Conservation (phyloP, 176 grass and related monocot species). For the Secale cereale region DNA sequence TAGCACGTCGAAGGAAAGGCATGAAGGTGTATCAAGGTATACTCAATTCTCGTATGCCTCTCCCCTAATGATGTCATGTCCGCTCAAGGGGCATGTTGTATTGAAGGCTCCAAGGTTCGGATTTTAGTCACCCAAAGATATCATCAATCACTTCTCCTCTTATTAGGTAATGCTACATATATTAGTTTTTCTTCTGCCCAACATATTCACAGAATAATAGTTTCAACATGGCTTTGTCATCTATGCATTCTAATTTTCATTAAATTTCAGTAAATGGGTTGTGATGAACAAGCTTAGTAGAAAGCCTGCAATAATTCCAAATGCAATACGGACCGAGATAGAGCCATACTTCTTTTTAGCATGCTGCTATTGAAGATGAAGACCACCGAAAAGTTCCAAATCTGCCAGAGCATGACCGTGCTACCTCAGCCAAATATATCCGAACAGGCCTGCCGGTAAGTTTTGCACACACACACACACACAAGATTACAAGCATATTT, state of each 20-base stretch:
- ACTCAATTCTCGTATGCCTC: too few relatives aligned
- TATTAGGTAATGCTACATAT: neutral
- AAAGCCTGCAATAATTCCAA: constrained; percentile 35
- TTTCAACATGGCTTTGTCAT: neutral
- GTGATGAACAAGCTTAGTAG: constrained; percentile 94
- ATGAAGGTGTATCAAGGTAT: too few relatives aligned
- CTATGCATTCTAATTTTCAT: constrained; percentile 21
- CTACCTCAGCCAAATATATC: constrained; percentile 57
- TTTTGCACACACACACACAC: neutral
- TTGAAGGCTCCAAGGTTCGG: constrained; percentile 77
- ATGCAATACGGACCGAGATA: too few relatives aligned
- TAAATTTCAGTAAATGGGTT: constrained; percentile 76
- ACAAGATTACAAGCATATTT: constrained; percentile 13
- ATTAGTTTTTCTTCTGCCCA: neutral
- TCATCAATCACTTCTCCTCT: neutral
- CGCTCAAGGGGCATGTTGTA: constrained; percentile 50
- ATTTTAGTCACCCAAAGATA: neutral
- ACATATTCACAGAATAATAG: neutral
- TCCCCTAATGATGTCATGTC: too few relatives aligned
- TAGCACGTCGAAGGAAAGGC: too few relatives aligned
- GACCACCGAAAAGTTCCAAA: constrained; percentile 60
- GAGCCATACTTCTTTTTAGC: neutral
- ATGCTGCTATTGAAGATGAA: constrained; percentile 27
- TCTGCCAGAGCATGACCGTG: constrained; percentile 38
- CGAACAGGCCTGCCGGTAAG: constrained; percentile 74